phyloP scores from a whole-genome alignment of 2,329 filamentous ascomycete species.

The Cercospora sp. region DNA sequence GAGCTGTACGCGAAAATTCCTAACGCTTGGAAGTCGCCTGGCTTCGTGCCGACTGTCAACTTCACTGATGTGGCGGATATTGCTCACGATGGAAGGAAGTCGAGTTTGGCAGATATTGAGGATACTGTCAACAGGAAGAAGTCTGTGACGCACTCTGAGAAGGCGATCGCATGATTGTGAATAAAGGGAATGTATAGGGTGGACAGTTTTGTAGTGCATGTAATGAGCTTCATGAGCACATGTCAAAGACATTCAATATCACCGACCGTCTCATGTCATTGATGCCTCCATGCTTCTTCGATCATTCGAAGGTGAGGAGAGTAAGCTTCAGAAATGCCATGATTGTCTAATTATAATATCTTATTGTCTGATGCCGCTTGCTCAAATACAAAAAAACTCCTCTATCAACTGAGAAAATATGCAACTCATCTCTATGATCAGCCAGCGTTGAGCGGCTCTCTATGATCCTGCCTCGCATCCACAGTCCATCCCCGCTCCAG shows the following conservation, averaged over 20 bases:
- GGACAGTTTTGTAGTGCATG: neutral
- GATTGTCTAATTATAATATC: no score
- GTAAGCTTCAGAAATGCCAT: no score
- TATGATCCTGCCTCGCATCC: neutral
- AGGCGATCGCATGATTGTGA: neutral
- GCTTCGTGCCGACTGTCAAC: slow-evolving; percentile 53
- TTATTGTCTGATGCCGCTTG: no score
- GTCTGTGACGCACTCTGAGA: slow-evolving; percentile 37
- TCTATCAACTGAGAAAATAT: no score
- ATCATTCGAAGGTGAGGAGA: neutral
- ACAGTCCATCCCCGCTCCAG: no score
- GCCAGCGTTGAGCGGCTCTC: slow-evolving; percentile 12
- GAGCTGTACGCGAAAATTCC: slow-evolving; percentile 69
- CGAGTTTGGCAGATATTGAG: slow-evolving; percentile 39
- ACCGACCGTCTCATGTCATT: neutral
- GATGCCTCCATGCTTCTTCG: neutral
- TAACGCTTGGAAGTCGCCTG: slow-evolving; percentile 57
- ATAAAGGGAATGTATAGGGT: neutral
- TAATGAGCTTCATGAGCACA: neutral
- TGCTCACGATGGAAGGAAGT: slow-evolving; percentile 30
- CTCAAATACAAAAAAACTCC: no score
- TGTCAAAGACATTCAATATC: neutral
- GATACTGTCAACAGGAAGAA: slow-evolving; percentile 40
- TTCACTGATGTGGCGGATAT: slow-evolving; percentile 51
- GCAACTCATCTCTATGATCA: neutral